Base-by-base conservation (phyloP, 2,329 filamentous ascomycete species). In the Emmonsia crescens region DNA sequence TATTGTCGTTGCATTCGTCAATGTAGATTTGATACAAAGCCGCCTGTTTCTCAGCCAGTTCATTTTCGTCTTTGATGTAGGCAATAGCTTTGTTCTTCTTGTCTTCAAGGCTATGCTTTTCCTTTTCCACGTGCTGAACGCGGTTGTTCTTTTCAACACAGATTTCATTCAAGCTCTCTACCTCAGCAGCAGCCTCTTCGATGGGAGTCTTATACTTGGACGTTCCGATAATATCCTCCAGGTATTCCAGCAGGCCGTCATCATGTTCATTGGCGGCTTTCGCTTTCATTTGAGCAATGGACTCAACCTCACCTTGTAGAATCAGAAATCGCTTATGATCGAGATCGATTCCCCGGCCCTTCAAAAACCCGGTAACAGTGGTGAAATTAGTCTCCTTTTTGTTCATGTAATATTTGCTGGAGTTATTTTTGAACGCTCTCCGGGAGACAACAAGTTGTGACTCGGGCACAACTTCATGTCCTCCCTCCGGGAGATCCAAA, bases 311-410 rank as follows among this genome's bases (percentile, higher is more conserved):
- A 71, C 94, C 94, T 75, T 99, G 94, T 12, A 99, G 79, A 71
- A 99, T 99, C 60, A 99, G 78, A 77, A 99, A 99, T 63, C 94
- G 89, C 77, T 99, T 99, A 78, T 99, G 94, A 70, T 99, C 94
- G 27, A 99, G 81, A 77, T 99, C 94, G 19, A 99, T 89, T 1
- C 94, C 95, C 29, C 89, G 86, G 27, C 91, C 91, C 62, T 88
- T 88, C 9, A 99, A 83, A 16, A 99, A 80, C 0, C 87, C 90
- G 0, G 92, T 96, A 33, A 99, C 94, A 0, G 86, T 83, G 0
- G 92, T 97, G 73, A 96, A 99, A 71, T 89, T 96, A 40, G 93
- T 96, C 64, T 89, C 86, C 68, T 88, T 89, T 66, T 84, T 85
- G 71, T 99, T 91, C 78, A 99, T 95, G 77, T 96, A 97, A 77